Base-by-base conservation (phyloP, 2,329 filamentous ascomycete species). In the Xylaria sp. region DNA sequence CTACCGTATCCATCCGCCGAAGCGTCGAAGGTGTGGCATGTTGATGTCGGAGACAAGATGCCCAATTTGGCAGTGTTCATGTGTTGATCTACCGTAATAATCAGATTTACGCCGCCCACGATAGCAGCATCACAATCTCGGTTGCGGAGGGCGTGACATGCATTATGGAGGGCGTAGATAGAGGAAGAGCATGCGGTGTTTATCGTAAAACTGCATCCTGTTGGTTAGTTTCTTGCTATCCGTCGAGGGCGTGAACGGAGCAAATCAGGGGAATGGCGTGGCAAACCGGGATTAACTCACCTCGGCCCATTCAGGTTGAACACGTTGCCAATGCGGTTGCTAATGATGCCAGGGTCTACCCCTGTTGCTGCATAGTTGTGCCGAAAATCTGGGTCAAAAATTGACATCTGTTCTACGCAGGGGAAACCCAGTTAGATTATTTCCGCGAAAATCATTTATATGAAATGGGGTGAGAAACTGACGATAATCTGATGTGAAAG, bases 141-240 rank as follows among this genome's bases (percentile, higher is more conserved):
- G 6, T 54, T 62, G 3, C 72, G 73, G 13, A 80, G 61, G 7
- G 76, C 75, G 31, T 75, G 64, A 34, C 75, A 76, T 1, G 78
- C 78, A n/a, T 75, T 75, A 48, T 79, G 75, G 1, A 82, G 67
- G 3, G 79, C 78, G 20, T 80, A 78, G 12, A 81, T 69, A 0
- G 78, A 78, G 0, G 79, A 80, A 0, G 81, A 82, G 67, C 80
- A 82, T 3, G 80, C 80, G 4, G 81, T 82, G 60, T 81, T 76
- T 37, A 77, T 69, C 3, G 66, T 69, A 13, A 71, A 69, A 50
- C 69, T 71, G 28, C 34, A 54, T 37, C 9, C 8, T 15, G 39
- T 64, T 37, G 46, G 65, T 68, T 34, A 65, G 51, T 9, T 18
- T 46, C 15, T n/a, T 8, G 31, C 15, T 31, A 25, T 46, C 25